phyloP scores from a whole-genome alignment of 2,329 filamentous ascomycete species.

The Penicillium sp. region DNA sequence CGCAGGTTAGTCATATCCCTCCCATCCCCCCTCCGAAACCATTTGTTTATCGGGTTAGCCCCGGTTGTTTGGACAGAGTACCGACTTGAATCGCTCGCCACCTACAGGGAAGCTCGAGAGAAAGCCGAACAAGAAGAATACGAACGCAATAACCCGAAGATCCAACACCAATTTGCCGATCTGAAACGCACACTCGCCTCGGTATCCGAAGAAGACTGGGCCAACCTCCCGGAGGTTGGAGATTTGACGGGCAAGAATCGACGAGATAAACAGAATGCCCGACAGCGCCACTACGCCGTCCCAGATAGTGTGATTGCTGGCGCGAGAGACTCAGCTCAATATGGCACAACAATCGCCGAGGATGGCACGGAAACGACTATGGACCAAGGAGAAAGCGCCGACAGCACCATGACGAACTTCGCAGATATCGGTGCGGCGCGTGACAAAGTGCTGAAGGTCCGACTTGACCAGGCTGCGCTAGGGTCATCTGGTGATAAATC shows the following conservation, averaged over 20 bases:
- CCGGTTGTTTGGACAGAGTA: constrained; percentile 69
- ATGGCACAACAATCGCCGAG: constrained; percentile 85
- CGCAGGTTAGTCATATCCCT: constrained; percentile 70
- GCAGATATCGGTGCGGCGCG: constrained; percentile 94
- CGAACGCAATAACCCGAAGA: constrained; percentile 96
- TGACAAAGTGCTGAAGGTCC: constrained; percentile 93
- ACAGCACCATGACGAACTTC: constrained; percentile 97
- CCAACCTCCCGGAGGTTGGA: constrained; percentile 89
- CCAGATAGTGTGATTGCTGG: constrained; percentile 93
- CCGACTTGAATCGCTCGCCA: constrained; percentile 65
- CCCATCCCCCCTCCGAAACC: constrained; percentile 38
- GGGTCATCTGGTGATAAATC: constrained; percentile 67
- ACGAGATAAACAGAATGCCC: constrained; percentile 76
- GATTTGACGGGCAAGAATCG: constrained; percentile 94
- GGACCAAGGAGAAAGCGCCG: constrained; percentile 51
- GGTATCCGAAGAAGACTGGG: constrained; percentile 95
- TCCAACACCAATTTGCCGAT: constrained; percentile 96
- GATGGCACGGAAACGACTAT: constrained; percentile 62
- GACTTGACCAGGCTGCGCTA: constrained; percentile 82
- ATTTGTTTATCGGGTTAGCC: constrained; percentile 66
- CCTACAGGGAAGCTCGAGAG: constrained; percentile 87
- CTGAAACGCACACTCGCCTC: constrained; percentile 85
- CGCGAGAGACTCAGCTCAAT: constrained; percentile 74
- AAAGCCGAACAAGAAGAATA: constrained; percentile 88
- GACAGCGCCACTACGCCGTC: constrained; percentile 89